Evolutionary conservation across 306 rosid genomes (phyloP).

Genomic region (Quercus robur): DNA sequence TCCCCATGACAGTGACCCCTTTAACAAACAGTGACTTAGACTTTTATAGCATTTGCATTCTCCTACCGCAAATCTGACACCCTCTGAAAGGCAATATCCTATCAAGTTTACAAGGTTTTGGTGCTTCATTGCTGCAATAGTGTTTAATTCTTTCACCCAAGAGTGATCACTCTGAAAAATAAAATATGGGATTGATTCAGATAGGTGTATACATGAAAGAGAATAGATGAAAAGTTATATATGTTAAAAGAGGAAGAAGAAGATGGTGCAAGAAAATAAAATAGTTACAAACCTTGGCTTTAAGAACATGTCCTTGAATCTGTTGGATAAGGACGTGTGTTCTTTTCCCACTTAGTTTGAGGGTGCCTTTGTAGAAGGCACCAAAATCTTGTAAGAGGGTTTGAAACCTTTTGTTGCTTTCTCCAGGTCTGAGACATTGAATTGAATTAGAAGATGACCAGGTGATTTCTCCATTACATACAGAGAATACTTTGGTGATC

Average conservation of each 20-base stretch:
- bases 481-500: too few relatives aligned
- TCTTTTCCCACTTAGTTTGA: background rate
- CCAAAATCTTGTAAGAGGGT: background rate
- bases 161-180: background rate
- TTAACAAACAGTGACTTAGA: background rate
- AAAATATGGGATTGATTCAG: background rate
- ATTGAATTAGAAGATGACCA: background rate
- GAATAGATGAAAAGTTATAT: too few relatives aligned
- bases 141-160: background rate
- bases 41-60: background rate
- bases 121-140: background rate
- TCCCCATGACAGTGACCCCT: background rate
- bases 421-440: background rate
- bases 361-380: background rate
- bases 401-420: background rate
- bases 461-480: background rate
- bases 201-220: too few relatives aligned
- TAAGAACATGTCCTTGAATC: background rate
- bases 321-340: background rate
- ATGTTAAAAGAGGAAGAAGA: too few relatives aligned
- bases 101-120: background rate
- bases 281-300: background rate
- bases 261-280: background rate
- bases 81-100: background rate
- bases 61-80: background rate